These are phyloP conservation scores for Sclerotiophoma versabilis DNA, from an alignment of 2,329 filamentous ascomycete species.

Conservation along the genomic window DNA sequence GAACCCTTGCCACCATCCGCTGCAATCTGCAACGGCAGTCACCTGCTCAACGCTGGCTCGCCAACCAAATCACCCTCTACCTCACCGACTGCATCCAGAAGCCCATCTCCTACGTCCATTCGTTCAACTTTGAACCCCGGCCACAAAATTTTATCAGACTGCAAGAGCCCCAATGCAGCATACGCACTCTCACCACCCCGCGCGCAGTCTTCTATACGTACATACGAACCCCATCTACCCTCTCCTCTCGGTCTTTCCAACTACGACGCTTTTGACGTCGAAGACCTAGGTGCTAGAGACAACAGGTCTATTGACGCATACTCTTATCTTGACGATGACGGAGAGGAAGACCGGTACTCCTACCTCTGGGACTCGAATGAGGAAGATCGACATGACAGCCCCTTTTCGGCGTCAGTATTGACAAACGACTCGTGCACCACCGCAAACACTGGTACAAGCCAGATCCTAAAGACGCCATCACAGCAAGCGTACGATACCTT, in stretches of 20 bases:
- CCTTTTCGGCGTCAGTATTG: constrained; percentile 24
- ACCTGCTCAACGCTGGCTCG: constrained; percentile 26
- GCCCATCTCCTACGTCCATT: constrained; percentile 28
- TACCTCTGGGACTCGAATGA: constrained; percentile 11
- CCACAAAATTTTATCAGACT: constrained; percentile 5
- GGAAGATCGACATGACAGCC: constrained; percentile 19
- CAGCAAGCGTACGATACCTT: neutral
- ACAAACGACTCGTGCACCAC: constrained; percentile 7
- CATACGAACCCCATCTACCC: constrained; percentile 45
- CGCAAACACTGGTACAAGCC: neutral
- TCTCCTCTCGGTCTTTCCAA: constrained; percentile 53
- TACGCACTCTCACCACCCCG: constrained; percentile 32
- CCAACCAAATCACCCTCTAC: constrained; percentile 22
- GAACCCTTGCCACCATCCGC: constrained; percentile 23
- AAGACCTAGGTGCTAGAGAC: constrained; percentile 17
- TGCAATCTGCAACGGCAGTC: constrained; percentile 21
- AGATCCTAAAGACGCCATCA: neutral
- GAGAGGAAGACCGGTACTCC: constrained; percentile 22
- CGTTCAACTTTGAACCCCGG: constrained; percentile 5
- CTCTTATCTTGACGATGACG: constrained; percentile 40
- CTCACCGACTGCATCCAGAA: constrained; percentile 27
- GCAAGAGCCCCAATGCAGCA: constrained; percentile 44
- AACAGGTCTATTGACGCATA: constrained; percentile 38
- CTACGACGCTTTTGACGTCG: constrained; percentile 53
- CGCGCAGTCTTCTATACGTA: constrained; percentile 27